A percentile compares a stretch with the other conserved stretches of the same genome.
These are phyloP conservation scores for Clavaria fumosa DNA, from an alignment of 768 basidiomycete species.

Conservation along the genomic window DNA sequence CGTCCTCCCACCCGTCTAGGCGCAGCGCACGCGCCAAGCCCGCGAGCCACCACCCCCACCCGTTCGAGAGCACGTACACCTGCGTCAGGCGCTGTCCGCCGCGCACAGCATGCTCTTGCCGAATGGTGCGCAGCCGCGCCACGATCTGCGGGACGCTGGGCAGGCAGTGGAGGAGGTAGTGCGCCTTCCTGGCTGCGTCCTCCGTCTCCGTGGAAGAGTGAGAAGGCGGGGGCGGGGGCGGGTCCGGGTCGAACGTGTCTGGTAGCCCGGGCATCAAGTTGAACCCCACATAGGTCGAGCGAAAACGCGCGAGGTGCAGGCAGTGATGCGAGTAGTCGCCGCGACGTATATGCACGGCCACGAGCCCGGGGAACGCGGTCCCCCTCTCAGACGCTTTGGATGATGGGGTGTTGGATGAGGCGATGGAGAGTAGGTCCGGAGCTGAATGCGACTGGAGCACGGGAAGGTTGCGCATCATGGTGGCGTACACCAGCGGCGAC, in stretches of 20 bases:
- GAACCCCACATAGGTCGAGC: conserved; percentile 32
- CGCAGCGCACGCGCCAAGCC: conserved; percentile 23
- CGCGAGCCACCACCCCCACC: conserved; percentile 27
- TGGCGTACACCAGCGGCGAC: conserved; percentile 36
- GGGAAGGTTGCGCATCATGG: conserved; percentile 33
- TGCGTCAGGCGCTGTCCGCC: conserved; percentile 18
- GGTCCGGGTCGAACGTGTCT: conserved; percentile 25
- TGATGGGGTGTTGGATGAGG: conserved; percentile 5
- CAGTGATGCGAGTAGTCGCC: conserved; percentile 47
- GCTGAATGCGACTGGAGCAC: conserved; percentile 20
- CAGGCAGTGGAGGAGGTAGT: conserved; percentile 29
- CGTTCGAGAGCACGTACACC: conserved; percentile 40
- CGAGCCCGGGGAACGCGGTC: conserved; percentile 15
- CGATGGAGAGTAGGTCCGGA: conserved; percentile 8
- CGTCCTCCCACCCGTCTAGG: conserved; percentile 35
- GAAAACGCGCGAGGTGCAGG: conserved; percentile 30
- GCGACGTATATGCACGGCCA: conserved; percentile 40
- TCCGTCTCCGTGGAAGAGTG: no score
- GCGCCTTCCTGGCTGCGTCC: no score
- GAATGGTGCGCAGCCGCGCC: conserved; percentile 19
- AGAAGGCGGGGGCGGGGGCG: conserved; percentile 3
- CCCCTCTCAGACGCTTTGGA: no score
- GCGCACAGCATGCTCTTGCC: conserved; percentile 19
- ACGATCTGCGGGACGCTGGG: conserved; percentile 30
- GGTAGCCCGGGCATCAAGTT: conserved; percentile 27